Base-by-base conservation (phyloP, 345 rosid species). In the Psidium guajava region DNA sequence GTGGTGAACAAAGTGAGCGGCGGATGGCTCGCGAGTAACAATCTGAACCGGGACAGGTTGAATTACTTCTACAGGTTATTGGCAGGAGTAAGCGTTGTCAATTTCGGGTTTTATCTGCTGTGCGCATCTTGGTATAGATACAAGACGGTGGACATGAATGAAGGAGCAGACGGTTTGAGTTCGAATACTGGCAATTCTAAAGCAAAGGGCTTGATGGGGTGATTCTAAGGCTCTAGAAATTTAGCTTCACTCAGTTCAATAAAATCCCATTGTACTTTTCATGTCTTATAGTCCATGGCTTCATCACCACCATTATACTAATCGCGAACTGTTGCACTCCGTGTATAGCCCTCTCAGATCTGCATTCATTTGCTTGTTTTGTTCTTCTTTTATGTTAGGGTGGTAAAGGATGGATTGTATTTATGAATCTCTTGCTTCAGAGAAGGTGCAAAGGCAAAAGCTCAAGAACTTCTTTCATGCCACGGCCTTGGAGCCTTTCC, bases 41-140 rank as follows among this genome's bases (percentile, higher is more conserved):
- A 89, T 27, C 83, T 91, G 82, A 91, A 89, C 85, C 83, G 90
- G 54, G 91, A 90, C 52, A 90, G 87, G 82, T 54, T 91, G 83
- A 82, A 89, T 77, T 87, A 89, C 82, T 94, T 94, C 83, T 93
- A 88, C 64, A 89, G 91, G 92, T 18, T 90, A 57, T 11, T 90
- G 83, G 88, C 91, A 22, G 91, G 59, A 27, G 4, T 89, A 6
- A 87, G 93, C 85, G 75, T 87, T 2, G 53, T 90, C 36, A 94
- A 94, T 86, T 90, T 94, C 28, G 93, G 91, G 50, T 54, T 90
- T 24, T 93, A 92, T 59, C 81, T 94, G 89, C n/a, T 84, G 22
- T 93, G 96, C 58, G 91, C 96, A 44, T 91, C 92, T 27, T 92
- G 95, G 94, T 93, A 93, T 55, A 89, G 89, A 81, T 94, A 94